Conservation (phyloP, 139 green algal species). For the Chlorella sp. region DNA sequence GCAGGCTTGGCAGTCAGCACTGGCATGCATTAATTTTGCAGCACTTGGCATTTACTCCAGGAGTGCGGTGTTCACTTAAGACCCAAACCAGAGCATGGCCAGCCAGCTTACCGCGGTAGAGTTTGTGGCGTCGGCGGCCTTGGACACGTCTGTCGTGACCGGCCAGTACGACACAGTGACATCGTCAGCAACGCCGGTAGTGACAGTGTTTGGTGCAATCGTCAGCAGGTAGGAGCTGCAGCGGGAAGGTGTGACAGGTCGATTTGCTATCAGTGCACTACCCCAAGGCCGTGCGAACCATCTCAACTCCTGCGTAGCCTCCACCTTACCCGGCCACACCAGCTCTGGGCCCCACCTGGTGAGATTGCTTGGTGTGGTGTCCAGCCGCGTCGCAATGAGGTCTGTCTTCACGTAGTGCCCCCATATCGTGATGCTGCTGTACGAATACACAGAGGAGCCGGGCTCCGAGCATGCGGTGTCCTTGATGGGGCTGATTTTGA, state of each 20-base stretch:
- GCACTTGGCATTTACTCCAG: no score
- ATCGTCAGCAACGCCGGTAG: no score
- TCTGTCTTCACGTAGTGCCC: background rate
- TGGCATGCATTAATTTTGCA: no score
- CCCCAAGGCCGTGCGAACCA: no score
- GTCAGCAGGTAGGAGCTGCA: slow-evolving; percentile 21
- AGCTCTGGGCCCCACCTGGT: background rate
- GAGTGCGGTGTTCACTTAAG: background rate
- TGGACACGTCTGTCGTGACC: background rate
- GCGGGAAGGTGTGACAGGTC: background rate
- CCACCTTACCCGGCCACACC: no score
- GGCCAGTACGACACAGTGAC: slow-evolving; percentile 22
- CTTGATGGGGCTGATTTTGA: background rate
- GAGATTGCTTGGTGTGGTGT: background rate
- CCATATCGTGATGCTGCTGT: background rate
- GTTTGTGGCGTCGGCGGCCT: background rate
- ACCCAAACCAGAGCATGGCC: no score
- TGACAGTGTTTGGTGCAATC: background rate
- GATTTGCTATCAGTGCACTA: background rate
- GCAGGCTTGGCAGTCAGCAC: background rate
- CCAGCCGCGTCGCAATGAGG: background rate
- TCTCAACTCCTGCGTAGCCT: no score
- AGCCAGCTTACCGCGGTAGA: background rate
- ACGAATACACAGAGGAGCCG: background rate
- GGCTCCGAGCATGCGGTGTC: slow-evolving; percentile 18